These are phyloP conservation scores for Heterococcus sp. DNA, from an alignment of 108 stramenopile genomes.

Conservation along the genomic window DNA sequence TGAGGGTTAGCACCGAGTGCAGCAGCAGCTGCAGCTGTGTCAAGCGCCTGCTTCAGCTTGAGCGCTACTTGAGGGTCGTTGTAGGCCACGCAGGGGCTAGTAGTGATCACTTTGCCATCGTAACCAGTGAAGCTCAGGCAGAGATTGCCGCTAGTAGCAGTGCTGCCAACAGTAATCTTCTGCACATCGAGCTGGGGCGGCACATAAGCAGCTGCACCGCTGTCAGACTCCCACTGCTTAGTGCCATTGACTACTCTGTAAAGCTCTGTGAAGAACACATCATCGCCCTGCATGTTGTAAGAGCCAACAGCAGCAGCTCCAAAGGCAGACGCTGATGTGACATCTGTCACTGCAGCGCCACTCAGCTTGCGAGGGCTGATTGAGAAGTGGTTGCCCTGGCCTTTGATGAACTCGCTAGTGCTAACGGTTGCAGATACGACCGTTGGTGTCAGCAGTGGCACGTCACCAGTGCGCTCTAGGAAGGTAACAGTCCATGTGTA, in stretches of 20 bases:
- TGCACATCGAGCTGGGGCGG: conserved; percentile 66
- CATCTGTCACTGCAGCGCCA: conserved; percentile 64
- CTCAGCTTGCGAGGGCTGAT: conserved; percentile 75
- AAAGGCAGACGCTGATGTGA: conserved; percentile 62
- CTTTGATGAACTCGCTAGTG: conserved; percentile 51
- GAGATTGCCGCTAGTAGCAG: background rate
- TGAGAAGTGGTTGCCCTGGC: conserved; percentile 70
- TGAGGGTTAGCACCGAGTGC: background rate
- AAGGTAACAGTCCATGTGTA: conserved; percentile 70
- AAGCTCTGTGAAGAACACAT: conserved; percentile 76
- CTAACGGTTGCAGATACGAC: background rate
- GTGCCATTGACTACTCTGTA: conserved; percentile 50
- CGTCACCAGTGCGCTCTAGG: conserved; percentile 63
- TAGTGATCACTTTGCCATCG: background rate
- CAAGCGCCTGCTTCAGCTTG: conserved; percentile 57
- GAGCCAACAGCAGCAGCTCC: conserved; percentile 50
- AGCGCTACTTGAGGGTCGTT: background rate
- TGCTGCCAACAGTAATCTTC: conserved; percentile 4
- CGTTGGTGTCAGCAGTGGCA: conserved; percentile 60
- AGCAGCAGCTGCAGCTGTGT: conserved; percentile 15
- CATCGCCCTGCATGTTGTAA: conserved; percentile 46
- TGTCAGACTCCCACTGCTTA: conserved; percentile 48
- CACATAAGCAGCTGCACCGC: conserved; percentile 61
- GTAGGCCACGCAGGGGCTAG: background rate
- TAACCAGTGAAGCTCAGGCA: background rate